A percentile compares a stretch with the other conserved stretches of the same genome.
Evolutionary conservation across 106 monocot species (phyloP).

Genomic region (Vanilla planifolia): DNA sequence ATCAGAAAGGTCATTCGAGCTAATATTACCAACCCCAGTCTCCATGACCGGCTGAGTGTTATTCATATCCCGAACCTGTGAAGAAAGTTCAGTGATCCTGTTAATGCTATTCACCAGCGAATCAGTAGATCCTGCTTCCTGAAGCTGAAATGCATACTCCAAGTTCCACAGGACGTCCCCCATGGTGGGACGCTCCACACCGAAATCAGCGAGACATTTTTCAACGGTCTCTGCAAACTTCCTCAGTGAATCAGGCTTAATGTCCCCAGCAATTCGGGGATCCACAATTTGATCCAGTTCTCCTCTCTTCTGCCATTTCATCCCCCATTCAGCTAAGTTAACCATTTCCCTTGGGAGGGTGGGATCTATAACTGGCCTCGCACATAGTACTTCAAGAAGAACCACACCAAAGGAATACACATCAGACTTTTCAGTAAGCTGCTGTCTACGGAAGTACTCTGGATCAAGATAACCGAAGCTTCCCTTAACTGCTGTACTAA

Average conservation of each 20-base stretch:
- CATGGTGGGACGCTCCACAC: conserved; percentile 58
- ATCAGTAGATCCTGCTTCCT: conserved; percentile 29
- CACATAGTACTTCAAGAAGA: conserved; percentile 68
- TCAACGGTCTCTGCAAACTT: conserved; percentile 53
- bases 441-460: conserved; percentile 72
- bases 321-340: conserved; percentile 74
- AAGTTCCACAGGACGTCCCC: conserved; percentile 73
- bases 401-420: conserved; percentile 78
- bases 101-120: conserved; percentile 41
- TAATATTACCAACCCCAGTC: not conserved
- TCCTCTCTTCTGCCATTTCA: conserved; percentile 42
- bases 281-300: conserved; percentile 53
- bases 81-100: conserved; percentile 25
- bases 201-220: conserved; percentile 70
- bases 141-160: conserved; percentile 61
- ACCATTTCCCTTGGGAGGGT: conserved; percentile 72
- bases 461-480: conserved; percentile 86
- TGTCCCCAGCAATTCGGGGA: conserved; percentile 25
- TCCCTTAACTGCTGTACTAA: conserved; percentile 75
- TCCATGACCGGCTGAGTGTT: not conserved
- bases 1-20: conserved; percentile 29
- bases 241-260: conserved; percentile 47
- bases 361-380: conserved; percentile 64
- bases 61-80: conserved; percentile 21
- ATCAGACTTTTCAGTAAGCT: conserved; percentile 70